A percentile compares a stretch with the other conserved stretches of the same genome.
Evolutionary conservation across 345 rosid species (phyloP).

Genomic region (Hibiscus trionum): DNA sequence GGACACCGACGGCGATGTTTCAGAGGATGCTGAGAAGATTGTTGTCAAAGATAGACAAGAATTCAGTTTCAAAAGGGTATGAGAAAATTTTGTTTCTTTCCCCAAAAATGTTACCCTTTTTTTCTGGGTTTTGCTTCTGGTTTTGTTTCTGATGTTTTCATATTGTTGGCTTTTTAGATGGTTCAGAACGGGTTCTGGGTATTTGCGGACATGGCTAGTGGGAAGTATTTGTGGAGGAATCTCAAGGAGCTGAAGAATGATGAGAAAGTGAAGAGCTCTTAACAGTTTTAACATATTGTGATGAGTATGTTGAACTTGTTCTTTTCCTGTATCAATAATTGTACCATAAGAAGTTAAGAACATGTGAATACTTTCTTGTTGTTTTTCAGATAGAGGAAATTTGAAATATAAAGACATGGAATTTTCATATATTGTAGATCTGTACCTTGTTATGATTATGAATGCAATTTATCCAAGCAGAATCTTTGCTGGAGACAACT

Average conservation of each 20-base stretch:
- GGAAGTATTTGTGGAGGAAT: conserved; percentile 76
- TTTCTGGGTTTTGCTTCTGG: not conserved
- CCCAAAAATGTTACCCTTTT: not conserved
- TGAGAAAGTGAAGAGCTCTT: not conserved
- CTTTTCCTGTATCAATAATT: not conserved
- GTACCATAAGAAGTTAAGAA: not conserved
- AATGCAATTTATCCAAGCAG: not conserved
- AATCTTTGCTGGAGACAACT: not conserved
- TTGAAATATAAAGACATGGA: not conserved
- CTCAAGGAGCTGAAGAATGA: conserved; percentile 41
- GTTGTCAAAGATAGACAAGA: conserved; percentile 34
- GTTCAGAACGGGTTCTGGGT: conserved; percentile 71
- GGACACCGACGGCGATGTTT: conserved; percentile 22
- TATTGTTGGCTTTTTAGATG: conserved; percentile 32
- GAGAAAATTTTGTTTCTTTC: not conserved
- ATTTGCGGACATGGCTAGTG: conserved; percentile 87
- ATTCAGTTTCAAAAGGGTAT: conserved; percentile 45
- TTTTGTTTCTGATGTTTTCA: conserved; percentile 5
- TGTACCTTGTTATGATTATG: not conserved
- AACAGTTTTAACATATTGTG: not conserved
- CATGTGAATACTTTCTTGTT: not conserved
- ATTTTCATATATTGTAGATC: not conserved
- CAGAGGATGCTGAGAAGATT: conserved; percentile 33
- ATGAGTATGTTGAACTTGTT: not conserved
- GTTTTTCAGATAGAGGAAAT: too few relatives aligned